Percentiles rank a stretch among this genome's conserved stretches.
Evolutionary conservation across 2,329 filamentous ascomycete genomes (phyloP).

Genomic region (Trichoderma atroviride): DNA sequence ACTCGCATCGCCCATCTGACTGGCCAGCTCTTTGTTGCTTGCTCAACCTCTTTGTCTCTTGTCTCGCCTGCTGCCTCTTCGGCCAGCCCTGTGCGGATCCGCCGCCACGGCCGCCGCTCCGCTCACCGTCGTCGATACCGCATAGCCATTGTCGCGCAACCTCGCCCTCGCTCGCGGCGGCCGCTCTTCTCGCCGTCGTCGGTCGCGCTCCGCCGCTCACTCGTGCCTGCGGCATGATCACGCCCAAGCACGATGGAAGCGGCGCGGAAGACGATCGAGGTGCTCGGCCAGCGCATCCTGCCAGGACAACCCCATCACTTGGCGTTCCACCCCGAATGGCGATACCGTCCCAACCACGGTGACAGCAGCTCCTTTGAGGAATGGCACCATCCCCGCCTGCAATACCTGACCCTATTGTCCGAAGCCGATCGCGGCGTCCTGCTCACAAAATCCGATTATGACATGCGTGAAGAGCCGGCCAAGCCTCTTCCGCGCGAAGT

Average conservation of each 20-base stretch:
- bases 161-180: not conserved
- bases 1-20: not conserved
- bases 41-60: constrained; percentile 7
- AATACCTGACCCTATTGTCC: constrained; percentile 61
- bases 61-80: not conserved
- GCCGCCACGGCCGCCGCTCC: constrained; percentile 1
- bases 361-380: constrained; percentile 49
- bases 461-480: constrained; percentile 57
- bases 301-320: constrained; percentile 58
- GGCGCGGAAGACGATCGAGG: constrained; percentile 59
- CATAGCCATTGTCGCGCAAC: constrained; percentile 32
- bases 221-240: constrained; percentile 42
- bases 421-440: constrained; percentile 62
- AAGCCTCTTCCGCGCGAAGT: constrained; percentile 44
- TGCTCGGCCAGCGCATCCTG: constrained; percentile 55
- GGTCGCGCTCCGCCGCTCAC: constrained; percentile 33
- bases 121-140: not conserved
- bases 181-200: constrained; percentile 31
- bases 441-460: constrained; percentile 59
- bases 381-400: constrained; percentile 53
- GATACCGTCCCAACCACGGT: constrained; percentile 49
- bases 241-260: constrained; percentile 57
- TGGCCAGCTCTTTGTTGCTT: not conserved
- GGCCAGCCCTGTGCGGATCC: constrained; percentile 2
- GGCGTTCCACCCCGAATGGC: constrained; percentile 51